A percentile compares a stretch with the other conserved stretches of the same genome.
Conservation (phyloP, 192 early-diverging fungal genomes). For the Backusella parvicylindrica region DNA sequence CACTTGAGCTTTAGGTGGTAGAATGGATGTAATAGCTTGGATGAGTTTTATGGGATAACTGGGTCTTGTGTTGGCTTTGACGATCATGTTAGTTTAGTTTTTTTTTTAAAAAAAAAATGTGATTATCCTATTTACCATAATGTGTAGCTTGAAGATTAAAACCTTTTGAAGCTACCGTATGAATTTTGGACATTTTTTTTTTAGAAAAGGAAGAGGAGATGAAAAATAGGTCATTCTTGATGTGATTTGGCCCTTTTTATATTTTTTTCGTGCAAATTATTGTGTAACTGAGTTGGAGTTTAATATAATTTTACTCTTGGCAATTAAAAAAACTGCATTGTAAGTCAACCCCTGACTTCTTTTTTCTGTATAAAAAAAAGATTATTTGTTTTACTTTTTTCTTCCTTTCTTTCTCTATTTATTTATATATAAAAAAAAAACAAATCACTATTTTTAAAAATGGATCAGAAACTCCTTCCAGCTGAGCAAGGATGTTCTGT, state of each 20-base stretch:
- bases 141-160: neutral
- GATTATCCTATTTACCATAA: neutral
- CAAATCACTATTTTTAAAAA: neutral
- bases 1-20: slow-evolving; percentile 5
- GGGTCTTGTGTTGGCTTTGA: slow-evolving; percentile 25
- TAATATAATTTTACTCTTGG: neutral
- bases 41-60: slow-evolving; percentile 20
- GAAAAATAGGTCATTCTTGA: neutral
- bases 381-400: neutral
- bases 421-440: neutral
- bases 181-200: neutral
- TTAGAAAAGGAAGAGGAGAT: neutral
- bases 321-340: neutral
- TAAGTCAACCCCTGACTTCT: neutral
- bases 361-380: neutral
- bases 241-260: neutral
- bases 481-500: neutral
- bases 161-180: neutral
- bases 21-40: neutral
- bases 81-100: neutral
- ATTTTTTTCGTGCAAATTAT: neutral
- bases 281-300: neutral
- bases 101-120: neutral
- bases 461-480: neutral
- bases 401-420: neutral